Base-by-base conservation (phyloP, 164 flowering plant genomes). In the Vitis rotundifolia region DNA sequence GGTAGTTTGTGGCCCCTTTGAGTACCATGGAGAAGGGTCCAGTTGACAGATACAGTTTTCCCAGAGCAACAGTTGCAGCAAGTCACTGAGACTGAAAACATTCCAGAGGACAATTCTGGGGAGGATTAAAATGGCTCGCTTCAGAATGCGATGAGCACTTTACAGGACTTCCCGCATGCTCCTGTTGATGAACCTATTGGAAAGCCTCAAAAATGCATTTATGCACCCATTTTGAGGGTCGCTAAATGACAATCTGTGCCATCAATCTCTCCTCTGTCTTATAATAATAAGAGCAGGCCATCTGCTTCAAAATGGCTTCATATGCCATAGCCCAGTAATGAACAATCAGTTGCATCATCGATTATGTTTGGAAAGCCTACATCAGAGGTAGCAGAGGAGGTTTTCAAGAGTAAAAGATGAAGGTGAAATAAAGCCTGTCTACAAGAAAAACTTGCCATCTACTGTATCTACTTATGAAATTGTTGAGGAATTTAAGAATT, bases 191-290 rank as follows among this genome's bases (percentile, higher is more conserved):
- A 92, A 65, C 81, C 90, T 75, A 75, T 69, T 59, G 89, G 77
- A 14, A 97, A 93, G 79, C 89, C 90, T 18, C 86, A 84, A 67
- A 93, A 88, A 77, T 91, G 87, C 18, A 92, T 98, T 22, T 93
- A 93, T 79, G 99, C 99, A 53, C 92, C 99, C 37, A 91, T 94
- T 70, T 74, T 91, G 71, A 89, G 88, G 71, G 90, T 83, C 75
- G 80, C 88, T 50, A 91, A 84, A 77, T 92, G 84, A 50, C 90
- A 84, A 67, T 53, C 88, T 51, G 76, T 82, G 53, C 80, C 82
- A 29, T 66, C 85, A 5, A 81, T 63, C 22, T 67, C 84, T 68
- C 55, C 83, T 51, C 87, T 70, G 63, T 61, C 76, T 51, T 66
- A 86, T 52, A 14, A 67, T 14, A 86, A 70, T 70, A 88, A 80